Percentiles rank a stretch among this genome's conserved stretches.
These are phyloP conservation scores for Petunia axillaris DNA, from an alignment of 257 asterid genomes.

Conservation along the genomic window DNA sequence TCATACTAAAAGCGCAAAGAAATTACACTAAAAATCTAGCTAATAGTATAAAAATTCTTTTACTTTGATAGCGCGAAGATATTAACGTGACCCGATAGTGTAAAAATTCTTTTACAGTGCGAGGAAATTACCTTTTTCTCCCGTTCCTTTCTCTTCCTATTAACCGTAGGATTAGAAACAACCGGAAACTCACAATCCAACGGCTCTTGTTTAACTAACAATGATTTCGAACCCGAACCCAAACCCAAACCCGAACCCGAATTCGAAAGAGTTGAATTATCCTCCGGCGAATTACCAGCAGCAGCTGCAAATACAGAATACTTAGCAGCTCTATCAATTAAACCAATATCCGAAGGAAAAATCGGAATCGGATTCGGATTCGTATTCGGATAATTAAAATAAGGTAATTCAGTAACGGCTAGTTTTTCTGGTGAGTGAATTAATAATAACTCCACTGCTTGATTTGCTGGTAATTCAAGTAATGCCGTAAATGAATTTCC, in stretches of 20 bases:
- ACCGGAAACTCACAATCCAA: slow-evolving; percentile 64
- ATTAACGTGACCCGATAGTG: too few species aligned
- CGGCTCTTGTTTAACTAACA: slow-evolving; percentile 72
- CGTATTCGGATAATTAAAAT: background rate
- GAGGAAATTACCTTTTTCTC: slow-evolving; percentile 68
- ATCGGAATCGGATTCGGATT: slow-evolving; percentile 55
- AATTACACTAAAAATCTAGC: too few species aligned
- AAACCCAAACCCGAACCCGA: slow-evolving; percentile 28
- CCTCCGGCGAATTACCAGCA: slow-evolving; percentile 46
- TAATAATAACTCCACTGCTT: slow-evolving; percentile 84
- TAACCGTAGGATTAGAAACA: slow-evolving; percentile 47
- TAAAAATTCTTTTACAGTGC: too few species aligned
- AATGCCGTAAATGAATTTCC: slow-evolving; percentile 87
- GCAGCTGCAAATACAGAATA: slow-evolving; percentile 57
- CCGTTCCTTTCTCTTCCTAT: slow-evolving; percentile 73
- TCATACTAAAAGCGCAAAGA: too few species aligned
- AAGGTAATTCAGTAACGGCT: background rate
- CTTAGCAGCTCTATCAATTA: slow-evolving; percentile 71
- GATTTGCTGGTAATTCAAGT: slow-evolving; percentile 83
- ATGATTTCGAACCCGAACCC: slow-evolving; percentile 39
- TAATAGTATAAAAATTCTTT: too few species aligned
- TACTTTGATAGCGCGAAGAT: too few species aligned
- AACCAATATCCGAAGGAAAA: slow-evolving; percentile 62
- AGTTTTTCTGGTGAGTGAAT: slow-evolving; percentile 44
- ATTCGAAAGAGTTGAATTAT: slow-evolving; percentile 30